These are phyloP conservation scores for Salmacisia buchloeana DNA, from an alignment of 1,284 basidiomycete species.

Conservation along the genomic window DNA sequence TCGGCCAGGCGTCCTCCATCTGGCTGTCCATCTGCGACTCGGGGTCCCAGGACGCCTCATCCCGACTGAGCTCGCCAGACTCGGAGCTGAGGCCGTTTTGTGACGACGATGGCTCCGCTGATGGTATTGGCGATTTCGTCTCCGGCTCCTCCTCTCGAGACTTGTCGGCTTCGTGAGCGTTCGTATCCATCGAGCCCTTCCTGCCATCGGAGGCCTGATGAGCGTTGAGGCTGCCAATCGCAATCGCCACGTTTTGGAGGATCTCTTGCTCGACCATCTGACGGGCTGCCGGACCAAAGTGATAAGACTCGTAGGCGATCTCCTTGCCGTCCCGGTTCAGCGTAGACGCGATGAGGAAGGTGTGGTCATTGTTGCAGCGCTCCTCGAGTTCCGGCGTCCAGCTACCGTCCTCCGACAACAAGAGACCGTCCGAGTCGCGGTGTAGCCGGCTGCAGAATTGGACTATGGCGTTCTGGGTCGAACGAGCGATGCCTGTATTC, in stretches of 20 bases:
- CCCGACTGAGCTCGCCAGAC: not conserved
- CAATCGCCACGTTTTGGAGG: conserved; percentile 45
- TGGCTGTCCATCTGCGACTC: conserved; percentile 13
- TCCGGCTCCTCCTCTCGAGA: not conserved
- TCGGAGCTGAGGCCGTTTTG: not conserved
- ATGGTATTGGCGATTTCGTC: not conserved
- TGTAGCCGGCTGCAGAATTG: conserved; percentile 63
- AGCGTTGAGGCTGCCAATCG: conserved; percentile 22
- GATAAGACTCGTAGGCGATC: conserved; percentile 39
- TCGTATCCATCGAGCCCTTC: not conserved
- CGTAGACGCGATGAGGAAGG: conserved; percentile 1
- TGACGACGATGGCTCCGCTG: not conserved
- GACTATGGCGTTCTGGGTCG: conserved; percentile 71
- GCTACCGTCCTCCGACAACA: not conserved
- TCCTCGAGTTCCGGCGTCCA: not conserved
- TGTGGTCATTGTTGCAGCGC: conserved; percentile 1
- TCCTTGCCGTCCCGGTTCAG: conserved; percentile 39
- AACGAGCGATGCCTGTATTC: conserved; percentile 67
- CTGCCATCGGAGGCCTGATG: not conserved
- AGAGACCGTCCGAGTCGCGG: not conserved
- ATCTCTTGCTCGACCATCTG: conserved; percentile 37
- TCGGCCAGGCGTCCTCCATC: conserved; percentile 11
- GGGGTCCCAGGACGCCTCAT: conserved; percentile 10
- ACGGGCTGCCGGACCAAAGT: conserved; percentile 32
- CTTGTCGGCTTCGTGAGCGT: not conserved